Percentiles rank a stretch among this genome's conserved stretches.
Evolutionary conservation across 176 grass and related monocot species (phyloP).

Genomic region (Carex parvula): DNA sequence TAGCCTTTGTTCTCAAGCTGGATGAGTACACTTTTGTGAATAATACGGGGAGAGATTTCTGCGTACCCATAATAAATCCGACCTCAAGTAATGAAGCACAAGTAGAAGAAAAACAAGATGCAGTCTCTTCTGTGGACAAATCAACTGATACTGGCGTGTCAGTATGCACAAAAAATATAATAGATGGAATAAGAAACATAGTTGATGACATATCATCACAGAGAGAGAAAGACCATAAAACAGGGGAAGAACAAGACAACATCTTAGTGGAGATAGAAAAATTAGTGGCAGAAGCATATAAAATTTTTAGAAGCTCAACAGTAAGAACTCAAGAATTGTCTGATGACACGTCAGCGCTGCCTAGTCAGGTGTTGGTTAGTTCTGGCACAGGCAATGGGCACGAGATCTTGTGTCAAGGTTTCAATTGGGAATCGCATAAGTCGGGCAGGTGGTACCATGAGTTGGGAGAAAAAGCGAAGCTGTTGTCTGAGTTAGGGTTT

Average conservation of each 20-base stretch:
- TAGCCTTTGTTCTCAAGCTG: constrained; percentile 86
- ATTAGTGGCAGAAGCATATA: constrained; percentile 94
- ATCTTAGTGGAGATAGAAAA: constrained; percentile 93
- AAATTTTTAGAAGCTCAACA: constrained; percentile 71
- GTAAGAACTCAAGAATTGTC: constrained; percentile 23
- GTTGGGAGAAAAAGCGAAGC: constrained; percentile 61
- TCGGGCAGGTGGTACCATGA: constrained; percentile 94
- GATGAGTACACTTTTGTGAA: constrained; percentile 82
- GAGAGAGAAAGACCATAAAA: constrained; percentile 50
- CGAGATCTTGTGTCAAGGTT: constrained; percentile 97
- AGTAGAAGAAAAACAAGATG: not conserved
- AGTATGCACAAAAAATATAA: constrained; percentile 59
- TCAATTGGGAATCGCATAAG: constrained; percentile 98
- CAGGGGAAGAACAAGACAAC: constrained; percentile 70
- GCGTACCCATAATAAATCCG: constrained; percentile 44
- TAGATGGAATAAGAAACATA: constrained; percentile 78
- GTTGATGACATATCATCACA: constrained; percentile 76
- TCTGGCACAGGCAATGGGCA: constrained; percentile 78
- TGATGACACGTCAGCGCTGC: constrained; percentile 8
- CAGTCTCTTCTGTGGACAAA: constrained; percentile 18
- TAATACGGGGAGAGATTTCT: constrained; percentile 79
- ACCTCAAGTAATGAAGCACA: not conserved
- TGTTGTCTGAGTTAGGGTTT: constrained; percentile 76
- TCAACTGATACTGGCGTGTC: constrained; percentile 30
- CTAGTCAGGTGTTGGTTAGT: constrained; percentile 32